Evolutionary conservation across 192 early-diverging fungal species (phyloP), one percentile per base, ranked within the genome.

Genomic region (Phycomyces blakesleeanus): DNA sequence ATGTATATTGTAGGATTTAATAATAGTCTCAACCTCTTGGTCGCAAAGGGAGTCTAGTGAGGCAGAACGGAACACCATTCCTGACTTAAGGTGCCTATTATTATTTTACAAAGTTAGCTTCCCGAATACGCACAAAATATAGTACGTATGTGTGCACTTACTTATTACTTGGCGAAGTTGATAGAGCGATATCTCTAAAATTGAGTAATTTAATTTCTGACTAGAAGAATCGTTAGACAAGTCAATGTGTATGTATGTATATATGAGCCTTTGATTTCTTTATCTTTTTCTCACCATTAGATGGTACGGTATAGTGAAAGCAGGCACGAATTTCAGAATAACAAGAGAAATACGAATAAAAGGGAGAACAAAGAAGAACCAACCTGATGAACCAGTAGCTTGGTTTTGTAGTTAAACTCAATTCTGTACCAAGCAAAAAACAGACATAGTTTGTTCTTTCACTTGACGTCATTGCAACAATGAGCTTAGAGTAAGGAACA

Each of bases 1-100:
- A 18, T 41, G 59, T 12, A 68, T 68, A 37, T 62, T 51, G 20
- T 61, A 47, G 5, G 4, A 27, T 20, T 61, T 16, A 50, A 61
- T 61, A 10, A 61, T 29, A 15, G 27, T 16, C 8, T 61, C 59
- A 5, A 61, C 47, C 2, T 50, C 21, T 11, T 61, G 24, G 10
- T 5, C 29, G 14, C 10, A 29, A 16, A 61, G 44, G 20, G 22
- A 6, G 50, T 61, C 59, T n/a, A 61, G 49, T 7, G 42, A 37
- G 11, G 44, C 59, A 27, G 59, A 61, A n/a, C 59, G 42, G 50
- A 61, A 61, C 2, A 61, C 27, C 14, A 51, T 26, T 25, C 59
- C 59, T 6, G 22, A 27, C 25, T 51, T 51, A 15, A 61, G 16
- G 16, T 60, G 50, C 14, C 42, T 51, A 51, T 37, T n/a, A 0